Evolutionary conservation across 2,329 filamentous ascomycete genomes (phyloP), one percentile per base, ranked within the genome.

Genomic region (Fusarium graminum): DNA sequence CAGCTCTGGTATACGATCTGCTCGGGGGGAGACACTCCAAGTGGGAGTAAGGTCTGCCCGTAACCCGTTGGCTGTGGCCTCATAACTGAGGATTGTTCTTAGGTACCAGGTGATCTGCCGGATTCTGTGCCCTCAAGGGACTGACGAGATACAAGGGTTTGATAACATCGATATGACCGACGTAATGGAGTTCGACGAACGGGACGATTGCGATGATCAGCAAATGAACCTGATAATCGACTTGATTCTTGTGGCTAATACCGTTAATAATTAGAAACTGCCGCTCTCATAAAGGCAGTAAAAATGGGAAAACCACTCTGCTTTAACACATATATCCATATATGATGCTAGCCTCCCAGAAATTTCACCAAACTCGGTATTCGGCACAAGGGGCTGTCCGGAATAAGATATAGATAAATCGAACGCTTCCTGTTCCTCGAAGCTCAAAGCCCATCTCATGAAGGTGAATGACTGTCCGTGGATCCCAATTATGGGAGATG

Each of bases 381-480:
- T 46, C 51, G 7, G 28, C 14, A 17, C 3, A 16, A 9, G 59
- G 41, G 6, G 36, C 29, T 25, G 64, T 68, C 17, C 40, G 59
- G 29, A 69, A 63, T 26, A 70, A 32, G 5, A 69, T 63, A 30
- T 65, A 69, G 19, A 69, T 68, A 26, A 70, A 69, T 6, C 67
- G 39, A 43, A 70, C 55, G 26, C 67, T 68, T 14, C 67, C 67
- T 13, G 22, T 55, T 8, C 64, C 67, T 7, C 25, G 49, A 36
- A 70, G 40, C 39, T 52, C 44, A 13, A 69, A 13, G 6, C 67
- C 67, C 50, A 68, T 68, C 36, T 70, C 60, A 46, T 63, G 59
- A 29, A 70, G 25, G 17, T 70, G 64, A 26, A 69, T 43, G 7
- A 69, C 38, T 29, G 63, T 63, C 30, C 41, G 39, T 25, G 67